Percentiles rank a stretch among this genome's conserved stretches.
These are phyloP conservation scores for Tulasnella sp. DNA, from an alignment of 768 basidiomycete genomes.

Conservation along the genomic window DNA sequence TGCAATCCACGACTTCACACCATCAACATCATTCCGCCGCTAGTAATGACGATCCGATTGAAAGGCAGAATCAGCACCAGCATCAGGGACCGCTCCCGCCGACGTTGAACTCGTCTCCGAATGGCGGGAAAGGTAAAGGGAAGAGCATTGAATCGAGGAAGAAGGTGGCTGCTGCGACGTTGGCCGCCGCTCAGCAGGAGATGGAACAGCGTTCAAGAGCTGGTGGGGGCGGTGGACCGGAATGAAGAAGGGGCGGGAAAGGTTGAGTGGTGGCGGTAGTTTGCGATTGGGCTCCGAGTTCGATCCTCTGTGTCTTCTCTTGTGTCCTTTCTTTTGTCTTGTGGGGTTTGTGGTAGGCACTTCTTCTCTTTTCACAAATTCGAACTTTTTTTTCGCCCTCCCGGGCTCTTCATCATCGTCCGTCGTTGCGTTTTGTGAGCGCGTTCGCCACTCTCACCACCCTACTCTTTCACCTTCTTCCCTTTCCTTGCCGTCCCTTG, in stretches of 20 bases:
- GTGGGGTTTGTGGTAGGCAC: neutral
- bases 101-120: neutral
- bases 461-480: neutral
- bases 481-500: neutral
- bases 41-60: constrained; percentile 12
- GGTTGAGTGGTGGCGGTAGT: too few relatives aligned
- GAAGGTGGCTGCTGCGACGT: neutral
- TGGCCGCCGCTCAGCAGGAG: neutral
- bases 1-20: neutral
- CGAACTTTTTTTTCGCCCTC: neutral
- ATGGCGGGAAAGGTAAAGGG: constrained; percentile 3
- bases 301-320: neutral
- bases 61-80: constrained; percentile 9
- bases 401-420: neutral
- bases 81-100: neutral
- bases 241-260: neutral
- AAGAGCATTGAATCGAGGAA: neutral
- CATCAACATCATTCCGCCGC: neutral
- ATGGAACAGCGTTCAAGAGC: neutral
- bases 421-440: neutral
- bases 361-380: neutral
- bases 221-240: neutral
- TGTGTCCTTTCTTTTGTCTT: neutral
- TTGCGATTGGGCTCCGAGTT: too few relatives aligned
- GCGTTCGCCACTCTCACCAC: too few relatives aligned